Base-by-base conservation (phyloP, 2,329 filamentous ascomycete species). In the Salinomyces thailandicus region DNA sequence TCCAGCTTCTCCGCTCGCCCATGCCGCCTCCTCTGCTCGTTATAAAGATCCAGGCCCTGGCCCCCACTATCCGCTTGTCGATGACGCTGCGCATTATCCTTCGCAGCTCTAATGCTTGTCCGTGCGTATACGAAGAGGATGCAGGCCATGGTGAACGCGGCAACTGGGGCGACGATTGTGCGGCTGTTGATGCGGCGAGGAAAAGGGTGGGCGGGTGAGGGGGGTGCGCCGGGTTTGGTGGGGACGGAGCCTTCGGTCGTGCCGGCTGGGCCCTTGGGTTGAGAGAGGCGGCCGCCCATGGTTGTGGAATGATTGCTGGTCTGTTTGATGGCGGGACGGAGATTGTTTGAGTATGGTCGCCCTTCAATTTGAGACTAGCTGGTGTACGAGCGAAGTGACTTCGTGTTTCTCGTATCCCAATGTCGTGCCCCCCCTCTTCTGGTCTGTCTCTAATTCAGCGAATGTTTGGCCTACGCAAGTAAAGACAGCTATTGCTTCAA, bases 21-120 rank as follows among this genome's bases (percentile, higher is more conserved):
- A 57, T 75, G 72, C 36, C 71, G 53, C 39, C 73, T 60, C 46
- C 69, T 48, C 46, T 59, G 68, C 59, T 76, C 71, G 38, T 73
- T 71, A 35, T 69, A 55, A 67, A 60, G 32, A 38, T 52, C 55
- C 64, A 73, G 51, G 52, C 67, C 44, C 65, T 71, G 59, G 63
- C 71, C 35, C 12, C 69, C 73, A 18, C 69, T 71, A 42, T 75
- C 71, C 26, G 68, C 71, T 46, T 75, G 69, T 32, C 75, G 62
- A 36, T 75, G 71, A 43, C 65, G 62, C 46, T 75, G 68, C 0
- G 77, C 77, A 45, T 81, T 80, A 31, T 71, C 64, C 48, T 80
- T 79, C 2, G 79, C 79, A 16, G 76, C 72, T 42, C 70, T 66
- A 43, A 83, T 82, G 16, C 73, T 77, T 6, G 71, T 78, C 34